Evolutionary conservation across 441 rosid genomes (phyloP), one percentile per base, ranked within the genome.

Genomic region (Arabidopsis lyrata): DNA sequence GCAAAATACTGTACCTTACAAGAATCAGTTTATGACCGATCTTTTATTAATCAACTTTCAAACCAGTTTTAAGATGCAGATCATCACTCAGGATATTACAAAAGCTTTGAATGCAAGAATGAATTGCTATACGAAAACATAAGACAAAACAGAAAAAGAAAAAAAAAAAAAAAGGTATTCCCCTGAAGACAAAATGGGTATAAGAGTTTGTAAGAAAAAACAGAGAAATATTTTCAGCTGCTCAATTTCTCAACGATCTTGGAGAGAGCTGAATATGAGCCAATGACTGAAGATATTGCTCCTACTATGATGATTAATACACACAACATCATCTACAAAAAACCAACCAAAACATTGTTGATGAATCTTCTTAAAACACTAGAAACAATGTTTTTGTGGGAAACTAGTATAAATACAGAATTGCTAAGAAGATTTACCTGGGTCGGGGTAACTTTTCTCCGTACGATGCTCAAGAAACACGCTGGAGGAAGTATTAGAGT

Each of bases 401-500:
- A n/a, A n/a, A n/a, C n/a, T n/a, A n/a, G n/a, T n/a, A n/a, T n/a
- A n/a, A n/a, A n/a, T n/a, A n/a, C n/a, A n/a, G n/a, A n/a, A n/a
- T n/a, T n/a, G n/a, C n/a, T n/a, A n/a, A 24, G 50, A 66, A 47
- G 1, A 22, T 42, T 42, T 80, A 88, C 98, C 96, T 94, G 95
- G 15, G 79, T 7, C 48, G 31, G 57, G 8, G 85, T 84, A 16
- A 78, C 83, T 81, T 83, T 88, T 24, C 78, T 73, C 76, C 82
- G 72, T 79, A 85, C 3, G 68, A 91, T 94, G 82, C 96, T 88
- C 85, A 94, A 77, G 76, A 81, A 94, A 83, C 97, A 94, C 32
- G 75, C 90, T 54, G 92, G 88, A 0, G 97, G 98, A 81, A 91
- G 91, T 81, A 94, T 90, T 70, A 94, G 73, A 6, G 96, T 84